Evolutionary conservation across 1,284 basidiomycete genomes (phyloP).

Genomic region (Phlebopus sp.): DNA sequence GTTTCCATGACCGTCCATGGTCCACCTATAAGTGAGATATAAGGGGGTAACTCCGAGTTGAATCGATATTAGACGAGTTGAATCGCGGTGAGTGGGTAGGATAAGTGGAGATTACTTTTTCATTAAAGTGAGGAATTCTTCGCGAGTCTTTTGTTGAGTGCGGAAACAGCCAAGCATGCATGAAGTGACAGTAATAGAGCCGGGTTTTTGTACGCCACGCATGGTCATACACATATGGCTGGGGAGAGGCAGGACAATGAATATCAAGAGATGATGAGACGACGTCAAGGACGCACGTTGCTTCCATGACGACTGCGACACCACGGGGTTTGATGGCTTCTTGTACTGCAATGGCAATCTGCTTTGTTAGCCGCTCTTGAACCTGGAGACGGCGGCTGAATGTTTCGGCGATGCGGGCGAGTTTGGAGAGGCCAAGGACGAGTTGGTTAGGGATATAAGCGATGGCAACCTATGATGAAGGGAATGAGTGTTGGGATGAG

Average conservation of each 20-base stretch:
- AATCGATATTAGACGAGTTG: slow-evolving; percentile 36
- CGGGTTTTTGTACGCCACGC: slow-evolving; percentile 99
- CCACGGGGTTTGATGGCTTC: slow-evolving; percentile 97
- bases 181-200: slow-evolving; percentile 93
- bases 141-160: slow-evolving; percentile 94
- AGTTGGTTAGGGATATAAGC: slow-evolving; percentile 97
- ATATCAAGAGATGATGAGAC: slow-evolving; percentile 12
- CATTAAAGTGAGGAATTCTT: slow-evolving; percentile 87
- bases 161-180: slow-evolving; percentile 99
- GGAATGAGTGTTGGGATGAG: slow-evolving; percentile 17
- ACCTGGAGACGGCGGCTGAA: slow-evolving; percentile 96
- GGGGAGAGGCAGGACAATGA: slow-evolving; percentile 18
- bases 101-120: slow-evolving; percentile 53
- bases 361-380: slow-evolving; percentile 96
- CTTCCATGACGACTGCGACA: slow-evolving; percentile 99
- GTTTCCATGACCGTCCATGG: slow-evolving; percentile 5
- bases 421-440: slow-evolving; percentile 95
- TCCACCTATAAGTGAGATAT: slow-evolving; percentile 18
- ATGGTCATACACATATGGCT: slow-evolving; percentile 99
- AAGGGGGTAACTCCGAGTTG: slow-evolving; percentile 32
- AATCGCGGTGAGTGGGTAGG: slow-evolving; percentile 25
- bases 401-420: slow-evolving; percentile 96
- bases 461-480: slow-evolving; percentile 52
- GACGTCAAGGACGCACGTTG: slow-evolving; percentile 64
- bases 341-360: slow-evolving; percentile 95